Conservation (phyloP, 202 grass and related monocot species). For the Sporobolus alterniflorus region DNA sequence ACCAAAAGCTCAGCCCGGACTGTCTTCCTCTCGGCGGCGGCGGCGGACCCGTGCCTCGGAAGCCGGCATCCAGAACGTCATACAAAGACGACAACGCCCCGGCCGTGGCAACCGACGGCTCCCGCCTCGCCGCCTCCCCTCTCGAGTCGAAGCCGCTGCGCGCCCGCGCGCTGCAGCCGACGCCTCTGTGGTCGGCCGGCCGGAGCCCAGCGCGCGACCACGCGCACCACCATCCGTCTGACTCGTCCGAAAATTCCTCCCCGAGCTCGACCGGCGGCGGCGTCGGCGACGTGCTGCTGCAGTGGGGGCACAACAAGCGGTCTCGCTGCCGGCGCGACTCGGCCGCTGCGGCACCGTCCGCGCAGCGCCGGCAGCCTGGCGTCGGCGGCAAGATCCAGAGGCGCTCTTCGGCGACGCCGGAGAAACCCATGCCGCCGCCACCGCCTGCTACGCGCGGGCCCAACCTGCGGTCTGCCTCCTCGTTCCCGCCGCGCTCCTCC, state of each 20-base stretch:
- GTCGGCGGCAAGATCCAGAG: conserved; percentile 55
- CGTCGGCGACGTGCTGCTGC: conserved; percentile 72
- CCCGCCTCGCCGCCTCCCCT: conserved; percentile 37
- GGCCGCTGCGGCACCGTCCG: conserved; percentile 22
- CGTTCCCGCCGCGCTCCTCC: conserved; percentile 42
- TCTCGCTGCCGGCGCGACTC: conserved; percentile 65
- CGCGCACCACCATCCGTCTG: conserved; percentile 25
- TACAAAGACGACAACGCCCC: conserved; percentile 45
- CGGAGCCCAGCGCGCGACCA: conserved; percentile 47
- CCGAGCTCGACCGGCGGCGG: conserved; percentile 36
- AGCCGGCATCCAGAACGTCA: conserved; percentile 49
- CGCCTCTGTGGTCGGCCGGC: conserved; percentile 21
- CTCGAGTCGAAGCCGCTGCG: conserved; percentile 43
- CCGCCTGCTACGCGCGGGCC: conserved; percentile 40
- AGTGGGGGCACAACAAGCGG: conserved; percentile 87
- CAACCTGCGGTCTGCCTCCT: conserved; percentile 51
- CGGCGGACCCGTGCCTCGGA: conserved; percentile 38
- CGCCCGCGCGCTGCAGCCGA: conserved; percentile 2
- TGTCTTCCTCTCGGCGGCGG: conserved; percentile 54
- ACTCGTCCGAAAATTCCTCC: conserved; percentile 44
- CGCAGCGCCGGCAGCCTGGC: conserved; percentile 31
- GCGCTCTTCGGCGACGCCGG: conserved; percentile 47
- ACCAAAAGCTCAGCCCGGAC: conserved; percentile 86
- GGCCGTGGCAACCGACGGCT: conserved; percentile 16
- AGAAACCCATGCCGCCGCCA: conserved; percentile 68